phyloP scores from a whole-genome alignment of 805 yeast species.

The Schwanniomyces vanrijiae region DNA sequence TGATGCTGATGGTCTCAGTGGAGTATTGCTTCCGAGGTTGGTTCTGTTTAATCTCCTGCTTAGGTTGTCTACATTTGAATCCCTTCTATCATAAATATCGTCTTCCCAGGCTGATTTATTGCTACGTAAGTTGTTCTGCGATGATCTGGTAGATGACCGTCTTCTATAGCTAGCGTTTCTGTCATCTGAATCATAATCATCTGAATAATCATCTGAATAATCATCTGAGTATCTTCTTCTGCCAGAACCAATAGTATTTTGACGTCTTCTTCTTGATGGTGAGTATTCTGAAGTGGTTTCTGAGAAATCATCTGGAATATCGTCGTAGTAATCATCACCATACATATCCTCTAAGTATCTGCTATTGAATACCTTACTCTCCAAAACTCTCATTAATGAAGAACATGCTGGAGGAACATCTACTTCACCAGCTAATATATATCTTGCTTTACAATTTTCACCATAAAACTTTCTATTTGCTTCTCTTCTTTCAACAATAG shows the following conservation, averaged over 20 bases:
- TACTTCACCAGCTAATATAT: conserved; percentile 81
- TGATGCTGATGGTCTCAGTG: conserved; percentile 38
- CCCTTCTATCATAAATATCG: conserved; percentile 65
- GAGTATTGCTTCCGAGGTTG: conserved; percentile 22
- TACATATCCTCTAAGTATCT: conserved; percentile 52
- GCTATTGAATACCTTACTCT: conserved; percentile 76
- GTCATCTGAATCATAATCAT: conserved; percentile 32
- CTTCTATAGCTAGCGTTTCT: conserved; percentile 22
- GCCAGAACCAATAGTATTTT: conserved; percentile 11
- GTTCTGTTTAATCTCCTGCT: conserved; percentile 34
- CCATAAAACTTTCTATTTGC: conserved; percentile 97
- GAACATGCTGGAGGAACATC: conserved; percentile 92
- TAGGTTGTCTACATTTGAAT: conserved; percentile 34
- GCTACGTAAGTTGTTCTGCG: conserved; percentile 7
- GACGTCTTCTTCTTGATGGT: conserved; percentile 19
- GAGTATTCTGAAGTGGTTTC: conserved; percentile 50
- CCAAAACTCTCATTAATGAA: conserved; percentile 79
- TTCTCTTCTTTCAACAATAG: conserved; percentile 93
- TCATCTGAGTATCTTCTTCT: conserved; percentile 30
- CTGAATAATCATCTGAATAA: conserved; percentile 37
- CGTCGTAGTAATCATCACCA: conserved; percentile 68
- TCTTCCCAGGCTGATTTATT: conserved; percentile 75
- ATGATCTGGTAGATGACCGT: conserved; percentile 9
- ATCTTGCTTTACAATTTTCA: conserved; percentile 80
- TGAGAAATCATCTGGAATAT: conserved; percentile 68